Evolutionary conservation across 495 filamentous ascomycete species (phyloP).

Genomic region (Talaromyces borbonicus): DNA sequence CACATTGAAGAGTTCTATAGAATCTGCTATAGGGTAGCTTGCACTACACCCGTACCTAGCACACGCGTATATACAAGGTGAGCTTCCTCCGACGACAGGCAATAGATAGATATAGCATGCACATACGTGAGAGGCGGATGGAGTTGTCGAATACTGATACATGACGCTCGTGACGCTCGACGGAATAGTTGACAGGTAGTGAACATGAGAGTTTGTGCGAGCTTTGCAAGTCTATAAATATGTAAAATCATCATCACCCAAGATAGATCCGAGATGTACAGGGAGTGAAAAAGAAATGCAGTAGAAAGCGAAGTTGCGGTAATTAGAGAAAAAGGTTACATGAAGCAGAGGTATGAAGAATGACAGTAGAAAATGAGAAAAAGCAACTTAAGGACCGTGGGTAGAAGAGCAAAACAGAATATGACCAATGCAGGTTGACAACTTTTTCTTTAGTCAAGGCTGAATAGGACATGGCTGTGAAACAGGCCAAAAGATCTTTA

Average conservation of each 20-base stretch:
- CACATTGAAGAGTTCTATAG: too few species aligned
- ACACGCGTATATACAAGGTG: not conserved
- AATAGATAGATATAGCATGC: not conserved
- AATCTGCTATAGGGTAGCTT: conserved; percentile 3
- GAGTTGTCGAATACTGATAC: not conserved
- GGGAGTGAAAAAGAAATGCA: not conserved
- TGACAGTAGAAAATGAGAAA: not conserved
- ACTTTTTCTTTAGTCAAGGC: not conserved
- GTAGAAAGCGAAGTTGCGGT: too few species aligned
- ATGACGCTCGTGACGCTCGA: not conserved
- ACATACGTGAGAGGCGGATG: not conserved
- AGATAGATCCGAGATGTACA: conserved; percentile 4
- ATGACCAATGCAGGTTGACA: not conserved
- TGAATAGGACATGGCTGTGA: too few species aligned
- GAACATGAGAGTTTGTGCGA: not conserved
- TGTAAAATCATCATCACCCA: not conserved
- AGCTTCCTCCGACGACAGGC: not conserved
- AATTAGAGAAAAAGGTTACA: too few species aligned
- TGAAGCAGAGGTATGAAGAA: too few species aligned
- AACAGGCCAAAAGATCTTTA: not conserved
- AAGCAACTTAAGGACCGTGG: not conserved
- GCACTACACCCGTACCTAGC: not conserved
- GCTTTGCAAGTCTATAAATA: not conserved
- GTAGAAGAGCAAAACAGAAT: not conserved
- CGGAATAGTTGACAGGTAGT: not conserved